Conservation (phyloP, 1,284 basidiomycete species). For the Violaceomyces palustris region DNA sequence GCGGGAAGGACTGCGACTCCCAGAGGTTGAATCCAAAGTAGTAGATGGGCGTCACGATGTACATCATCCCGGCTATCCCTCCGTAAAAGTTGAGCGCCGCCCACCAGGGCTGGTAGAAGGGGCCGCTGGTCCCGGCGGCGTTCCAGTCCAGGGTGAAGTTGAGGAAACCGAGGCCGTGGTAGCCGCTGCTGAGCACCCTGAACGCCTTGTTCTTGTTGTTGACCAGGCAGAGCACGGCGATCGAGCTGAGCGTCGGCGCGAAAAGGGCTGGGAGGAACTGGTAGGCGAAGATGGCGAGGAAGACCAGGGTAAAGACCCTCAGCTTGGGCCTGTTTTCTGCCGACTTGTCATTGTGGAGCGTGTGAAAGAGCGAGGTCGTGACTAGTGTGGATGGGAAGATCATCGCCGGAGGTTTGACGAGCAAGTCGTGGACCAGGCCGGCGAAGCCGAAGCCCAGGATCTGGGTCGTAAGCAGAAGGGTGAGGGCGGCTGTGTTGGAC, state of each 20-base stretch:
- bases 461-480: slow-evolving; percentile 49
- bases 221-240: slow-evolving; percentile 56
- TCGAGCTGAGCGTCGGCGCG: slow-evolving; percentile 56
- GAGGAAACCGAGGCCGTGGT: slow-evolving; percentile 57
- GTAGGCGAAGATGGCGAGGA: slow-evolving; percentile 54
- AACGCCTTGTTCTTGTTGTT: slow-evolving; percentile 55
- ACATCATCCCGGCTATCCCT: slow-evolving; percentile 54
- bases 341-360: slow-evolving; percentile 55
- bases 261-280: slow-evolving; percentile 57
- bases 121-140: slow-evolving; percentile 55
- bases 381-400: slow-evolving; percentile 57
- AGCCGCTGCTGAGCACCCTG: slow-evolving; percentile 56
- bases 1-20: slow-evolving; percentile 52
- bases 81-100: slow-evolving; percentile 53
- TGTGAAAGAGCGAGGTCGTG: slow-evolving; percentile 57
- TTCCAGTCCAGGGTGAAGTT: slow-evolving; percentile 58
- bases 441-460: slow-evolving; percentile 52
- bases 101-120: slow-evolving; percentile 58
- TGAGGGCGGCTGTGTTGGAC: slow-evolving; percentile 38
- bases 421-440: slow-evolving; percentile 46
- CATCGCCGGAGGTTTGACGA: slow-evolving; percentile 51
- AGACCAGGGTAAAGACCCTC: slow-evolving; percentile 55
- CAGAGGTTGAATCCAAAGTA: slow-evolving; percentile 56
- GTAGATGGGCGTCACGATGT: slow-evolving; percentile 56
- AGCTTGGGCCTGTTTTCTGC: slow-evolving; percentile 53